Percentiles rank a stretch among this genome's conserved stretches.
phyloP scores from a whole-genome alignment of 2,329 filamentous ascomycete genomes.

The Sporothrix schenckii region DNA sequence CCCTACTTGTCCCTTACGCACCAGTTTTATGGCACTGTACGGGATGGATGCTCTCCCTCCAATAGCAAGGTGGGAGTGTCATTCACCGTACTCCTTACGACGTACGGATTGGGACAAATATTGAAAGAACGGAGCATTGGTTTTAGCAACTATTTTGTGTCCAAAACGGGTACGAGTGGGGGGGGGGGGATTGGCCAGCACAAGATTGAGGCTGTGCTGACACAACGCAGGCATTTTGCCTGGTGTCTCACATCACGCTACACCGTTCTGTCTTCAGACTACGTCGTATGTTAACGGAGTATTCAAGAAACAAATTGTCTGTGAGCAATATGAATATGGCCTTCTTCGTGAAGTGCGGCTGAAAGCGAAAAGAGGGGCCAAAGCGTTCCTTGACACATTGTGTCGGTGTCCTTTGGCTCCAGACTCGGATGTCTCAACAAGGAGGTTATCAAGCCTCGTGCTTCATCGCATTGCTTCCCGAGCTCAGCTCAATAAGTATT shows the following conservation, averaged over 20 bases:
- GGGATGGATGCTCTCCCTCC: background rate
- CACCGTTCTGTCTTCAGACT: background rate
- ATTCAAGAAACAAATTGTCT: background rate
- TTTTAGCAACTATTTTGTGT: constrained; percentile 7
- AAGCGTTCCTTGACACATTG: background rate
- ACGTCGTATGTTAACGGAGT: background rate
- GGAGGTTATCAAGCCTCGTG: background rate
- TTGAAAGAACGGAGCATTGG: background rate
- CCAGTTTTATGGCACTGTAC: no score
- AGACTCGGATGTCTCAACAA: background rate
- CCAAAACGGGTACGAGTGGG: constrained; percentile 3
- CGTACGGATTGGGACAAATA: constrained; percentile 22
- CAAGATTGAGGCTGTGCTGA: background rate
- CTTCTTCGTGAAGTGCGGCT: constrained; percentile 10
- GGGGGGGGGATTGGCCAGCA: background rate
- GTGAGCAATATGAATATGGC: background rate
- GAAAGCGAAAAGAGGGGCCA: background rate
- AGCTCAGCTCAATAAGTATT: background rate
- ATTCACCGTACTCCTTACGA: background rate
- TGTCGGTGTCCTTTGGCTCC: background rate
- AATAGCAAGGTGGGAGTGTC: background rate
- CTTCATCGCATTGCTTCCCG: background rate
- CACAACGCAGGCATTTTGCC: background rate
- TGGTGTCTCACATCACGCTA: background rate
- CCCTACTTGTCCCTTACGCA: background rate